Base-by-base conservation (phyloP, 257 asterid species). In the Nicotiana benthamiana region DNA sequence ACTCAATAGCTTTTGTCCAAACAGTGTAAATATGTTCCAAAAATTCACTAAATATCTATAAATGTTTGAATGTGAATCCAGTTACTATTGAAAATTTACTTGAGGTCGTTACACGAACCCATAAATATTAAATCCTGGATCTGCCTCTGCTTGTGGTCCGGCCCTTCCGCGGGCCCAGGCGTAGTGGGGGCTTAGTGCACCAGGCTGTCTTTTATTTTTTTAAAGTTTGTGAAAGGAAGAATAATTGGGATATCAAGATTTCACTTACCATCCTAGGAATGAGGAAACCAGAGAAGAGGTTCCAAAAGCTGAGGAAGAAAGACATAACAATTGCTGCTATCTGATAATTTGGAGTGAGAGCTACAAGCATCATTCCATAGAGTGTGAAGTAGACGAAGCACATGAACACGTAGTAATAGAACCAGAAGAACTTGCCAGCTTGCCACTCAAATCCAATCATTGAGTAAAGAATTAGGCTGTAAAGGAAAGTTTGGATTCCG, bases 221-320 rank as follows among this genome's bases (percentile, higher is more conserved):
- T 59, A 57, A 12, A 13, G 72, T 56, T 34, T 78, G 43, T 43
- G 80, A 22, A 13, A n/a, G n/a, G 56, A 18, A 64, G 13, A 43
- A 43, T n/a, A 46, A 27, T 30, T 32, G 56, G 22, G 59, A 24
- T 56, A 26, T 57, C 53, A 32, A 40, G 32, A 51, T 32, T 80
- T 17, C 9, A 28, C 79, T 86, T 86, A 90, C 94, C 92, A 83
- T 90, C 80, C 94, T 85, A 7, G 92, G 89, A 82, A 90, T 89
- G 87, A 90, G 94, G 86, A 90, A 90, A 80, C 94, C 94, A 15
- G 92, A 89, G 87, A 90, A 90, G 83, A 90, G 91, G 76, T 90
- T 90, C 94, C 94, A 90, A 77, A 90, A 89, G 83, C 92, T 90
- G 85, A 90, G 91, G 91, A 90, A 90, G 82, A 89, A 90, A 5